Conservation (phyloP, 805 yeast species). For the Starmerella floricola region DNA sequence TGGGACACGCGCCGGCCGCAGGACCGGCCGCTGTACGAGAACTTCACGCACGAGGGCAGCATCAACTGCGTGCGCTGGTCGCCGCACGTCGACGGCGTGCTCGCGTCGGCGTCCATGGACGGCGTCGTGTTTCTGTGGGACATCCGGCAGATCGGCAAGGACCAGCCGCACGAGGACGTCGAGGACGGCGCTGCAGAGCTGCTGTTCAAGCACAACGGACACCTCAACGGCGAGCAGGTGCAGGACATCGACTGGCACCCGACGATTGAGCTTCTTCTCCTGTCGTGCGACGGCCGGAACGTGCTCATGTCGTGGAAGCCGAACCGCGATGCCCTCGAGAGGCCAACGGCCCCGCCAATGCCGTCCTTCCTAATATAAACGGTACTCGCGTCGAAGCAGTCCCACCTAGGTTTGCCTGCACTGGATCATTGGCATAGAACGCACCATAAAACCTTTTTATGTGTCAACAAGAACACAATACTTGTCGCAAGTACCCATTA, state of each 20-base stretch:
- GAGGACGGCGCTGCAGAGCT: slow-evolving; percentile 86
- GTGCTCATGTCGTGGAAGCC: slow-evolving; percentile 19
- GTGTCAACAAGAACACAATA: too few species aligned
- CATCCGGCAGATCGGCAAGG: slow-evolving; percentile 64
- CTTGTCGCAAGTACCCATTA: too few species aligned
- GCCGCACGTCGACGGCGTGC: slow-evolving; percentile 60
- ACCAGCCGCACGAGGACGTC: slow-evolving; percentile 74
- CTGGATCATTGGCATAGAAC: too few species aligned
- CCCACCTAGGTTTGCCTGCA: too few species aligned
- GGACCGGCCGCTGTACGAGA: slow-evolving; percentile 47
- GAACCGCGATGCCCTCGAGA: slow-evolving; percentile 7
- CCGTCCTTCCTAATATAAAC: slow-evolving; percentile 9
- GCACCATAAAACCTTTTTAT: too few species aligned
- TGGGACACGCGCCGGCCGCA: slow-evolving; percentile 58
- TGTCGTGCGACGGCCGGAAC: slow-evolving; percentile 15
- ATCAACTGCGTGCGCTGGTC: slow-evolving; percentile 68
- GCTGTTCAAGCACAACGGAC: slow-evolving; percentile 88
- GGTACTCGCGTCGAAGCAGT: too few species aligned
- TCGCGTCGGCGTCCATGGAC: slow-evolving; percentile 56
- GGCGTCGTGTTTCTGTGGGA: slow-evolving; percentile 76
- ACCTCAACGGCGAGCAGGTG: slow-evolving; percentile 29
- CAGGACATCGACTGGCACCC: slow-evolving; percentile 27
- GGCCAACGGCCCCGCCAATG: slow-evolving; percentile 10
- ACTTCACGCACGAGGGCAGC: slow-evolving; percentile 62
- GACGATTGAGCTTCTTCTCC: slow-evolving; percentile 10